Percentiles rank a stretch among this genome's conserved stretches.
These are phyloP conservation scores for Serpula lacrymans DNA, from an alignment of 768 basidiomycete genomes.

Conservation along the genomic window DNA sequence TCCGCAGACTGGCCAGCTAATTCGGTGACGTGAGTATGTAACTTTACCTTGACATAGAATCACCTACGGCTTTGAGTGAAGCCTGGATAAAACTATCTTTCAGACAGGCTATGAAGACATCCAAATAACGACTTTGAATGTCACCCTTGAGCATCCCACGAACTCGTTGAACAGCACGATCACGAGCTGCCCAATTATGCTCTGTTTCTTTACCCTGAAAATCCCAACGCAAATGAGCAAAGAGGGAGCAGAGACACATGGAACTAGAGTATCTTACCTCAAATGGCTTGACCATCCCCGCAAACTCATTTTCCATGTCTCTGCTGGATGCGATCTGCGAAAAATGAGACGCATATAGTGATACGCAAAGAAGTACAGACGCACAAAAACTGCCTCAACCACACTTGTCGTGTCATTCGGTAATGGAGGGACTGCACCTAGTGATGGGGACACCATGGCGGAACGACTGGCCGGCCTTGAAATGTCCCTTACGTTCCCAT, in stretches of 20 bases:
- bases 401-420: slow-evolving; percentile 42
- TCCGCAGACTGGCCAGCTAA: slow-evolving; percentile 85
- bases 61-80: slow-evolving; percentile 78
- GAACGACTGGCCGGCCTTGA: slow-evolving; percentile 62
- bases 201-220: slow-evolving; percentile 92
- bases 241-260: not conserved
- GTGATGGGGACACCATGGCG: no score
- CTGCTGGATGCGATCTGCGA: slow-evolving; percentile 74
- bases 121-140: slow-evolving; percentile 68
- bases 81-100: slow-evolving; percentile 79
- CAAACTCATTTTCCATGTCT: slow-evolving; percentile 86
- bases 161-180: slow-evolving; percentile 71
- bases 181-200: slow-evolving; percentile 89
- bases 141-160: slow-evolving; percentile 90
- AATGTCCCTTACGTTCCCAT: slow-evolving; percentile 44
- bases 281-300: slow-evolving; percentile 73
- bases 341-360: slow-evolving; percentile 2
- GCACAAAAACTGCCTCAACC: slow-evolving; percentile 67
- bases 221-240: not conserved
- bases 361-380: slow-evolving; percentile 19
- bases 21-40: not conserved
- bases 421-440: slow-evolving; percentile 39
- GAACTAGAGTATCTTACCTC: slow-evolving; percentile 46
- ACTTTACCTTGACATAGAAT: not conserved
- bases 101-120: slow-evolving; percentile 70